A percentile compares a stretch with the other conserved stretches of the same genome.
Conservation (phyloP, 495 filamentous ascomycete species). For the Annulohypoxylon nitens region DNA sequence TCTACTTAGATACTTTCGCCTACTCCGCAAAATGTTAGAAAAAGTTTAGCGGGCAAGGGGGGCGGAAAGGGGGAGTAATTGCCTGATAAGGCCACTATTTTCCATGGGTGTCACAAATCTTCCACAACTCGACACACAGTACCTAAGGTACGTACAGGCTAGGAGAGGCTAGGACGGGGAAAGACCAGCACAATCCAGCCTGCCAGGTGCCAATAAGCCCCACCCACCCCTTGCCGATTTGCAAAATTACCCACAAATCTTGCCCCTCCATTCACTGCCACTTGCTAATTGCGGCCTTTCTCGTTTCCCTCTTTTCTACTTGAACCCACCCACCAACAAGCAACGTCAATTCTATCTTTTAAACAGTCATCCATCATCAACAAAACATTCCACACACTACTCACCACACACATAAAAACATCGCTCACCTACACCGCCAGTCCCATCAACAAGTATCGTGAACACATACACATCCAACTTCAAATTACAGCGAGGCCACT, state of each 20-base stretch:
- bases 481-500: slow-evolving; percentile 53
- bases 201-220: slow-evolving; percentile 37
- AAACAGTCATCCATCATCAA: slow-evolving; percentile 15
- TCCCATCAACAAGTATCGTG: slow-evolving; percentile 8
- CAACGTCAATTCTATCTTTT: slow-evolving; percentile 38
- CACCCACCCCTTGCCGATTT: slow-evolving; percentile 43
- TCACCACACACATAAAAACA: slow-evolving; percentile 3
- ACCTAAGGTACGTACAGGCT: not conserved
- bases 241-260: slow-evolving; percentile 39
- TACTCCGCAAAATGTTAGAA: slow-evolving; percentile 30
- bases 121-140: not conserved
- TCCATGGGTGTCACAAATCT: slow-evolving; percentile 42
- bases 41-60: not conserved
- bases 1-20: slow-evolving; percentile 25
- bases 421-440: slow-evolving; percentile 28
- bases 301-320: slow-evolving; percentile 43
- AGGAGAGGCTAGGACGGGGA: not conserved
- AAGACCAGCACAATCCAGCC: slow-evolving; percentile 6
- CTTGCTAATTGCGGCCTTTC: slow-evolving; percentile 44
- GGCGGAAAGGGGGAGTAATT: slow-evolving; percentile 8
- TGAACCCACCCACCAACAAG: slow-evolving; percentile 47
- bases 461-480: slow-evolving; percentile 25
- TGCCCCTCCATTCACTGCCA: slow-evolving; percentile 49
- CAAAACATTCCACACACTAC: slow-evolving; percentile 13
- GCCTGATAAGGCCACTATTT: slow-evolving; percentile 28